These are phyloP conservation scores for Aspergillus pseudotamarii DNA, from an alignment of 2,329 filamentous ascomycete species.

Conservation along the genomic window DNA sequence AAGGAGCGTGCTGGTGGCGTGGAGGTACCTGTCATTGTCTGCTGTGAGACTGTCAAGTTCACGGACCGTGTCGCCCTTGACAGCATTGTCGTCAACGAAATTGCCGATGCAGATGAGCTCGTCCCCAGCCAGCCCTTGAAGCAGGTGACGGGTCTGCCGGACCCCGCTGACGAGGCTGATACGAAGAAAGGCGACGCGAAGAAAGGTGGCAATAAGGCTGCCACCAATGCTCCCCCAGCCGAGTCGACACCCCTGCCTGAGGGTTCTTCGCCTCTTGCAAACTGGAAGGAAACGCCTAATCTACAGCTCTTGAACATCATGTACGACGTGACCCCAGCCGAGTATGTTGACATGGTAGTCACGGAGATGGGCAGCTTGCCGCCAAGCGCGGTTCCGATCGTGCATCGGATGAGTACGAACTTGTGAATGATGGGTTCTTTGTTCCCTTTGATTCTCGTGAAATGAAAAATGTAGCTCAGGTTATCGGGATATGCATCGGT, in stretches of 20 bases:
- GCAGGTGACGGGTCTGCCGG: slow-evolving; percentile 37
- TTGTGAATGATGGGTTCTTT: slow-evolving; percentile 21
- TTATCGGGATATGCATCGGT: background rate
- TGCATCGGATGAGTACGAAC: slow-evolving; percentile 62
- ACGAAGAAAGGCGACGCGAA: slow-evolving; percentile 27
- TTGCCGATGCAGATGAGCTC: slow-evolving; percentile 74
- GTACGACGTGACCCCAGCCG: slow-evolving; percentile 88
- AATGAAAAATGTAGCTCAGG: slow-evolving; percentile 1
- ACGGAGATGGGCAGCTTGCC: slow-evolving; percentile 88
- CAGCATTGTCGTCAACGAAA: slow-evolving; percentile 91
- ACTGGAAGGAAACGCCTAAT: slow-evolving; percentile 62
- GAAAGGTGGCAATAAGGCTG: slow-evolving; percentile 34
- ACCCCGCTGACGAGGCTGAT: slow-evolving; percentile 25
- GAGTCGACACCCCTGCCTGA: slow-evolving; percentile 30
- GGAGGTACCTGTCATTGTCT: slow-evolving; percentile 79
- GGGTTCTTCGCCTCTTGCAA: slow-evolving; percentile 44
- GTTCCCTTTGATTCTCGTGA: slow-evolving; percentile 3
- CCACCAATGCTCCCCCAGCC: slow-evolving; percentile 24
- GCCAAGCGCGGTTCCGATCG: slow-evolving; percentile 79
- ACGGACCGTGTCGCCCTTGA: slow-evolving; percentile 86
- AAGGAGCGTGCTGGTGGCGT: slow-evolving; percentile 59
- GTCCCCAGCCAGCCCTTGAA: slow-evolving; percentile 34
- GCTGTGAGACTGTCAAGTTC: slow-evolving; percentile 95
- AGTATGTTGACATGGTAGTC: slow-evolving; percentile 84
- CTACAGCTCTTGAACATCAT: slow-evolving; percentile 73